Evolutionary conservation across 164 flowering plant species (phyloP), one percentile per base, ranked within the genome.

Genomic region (Vitis rotundifolia): DNA sequence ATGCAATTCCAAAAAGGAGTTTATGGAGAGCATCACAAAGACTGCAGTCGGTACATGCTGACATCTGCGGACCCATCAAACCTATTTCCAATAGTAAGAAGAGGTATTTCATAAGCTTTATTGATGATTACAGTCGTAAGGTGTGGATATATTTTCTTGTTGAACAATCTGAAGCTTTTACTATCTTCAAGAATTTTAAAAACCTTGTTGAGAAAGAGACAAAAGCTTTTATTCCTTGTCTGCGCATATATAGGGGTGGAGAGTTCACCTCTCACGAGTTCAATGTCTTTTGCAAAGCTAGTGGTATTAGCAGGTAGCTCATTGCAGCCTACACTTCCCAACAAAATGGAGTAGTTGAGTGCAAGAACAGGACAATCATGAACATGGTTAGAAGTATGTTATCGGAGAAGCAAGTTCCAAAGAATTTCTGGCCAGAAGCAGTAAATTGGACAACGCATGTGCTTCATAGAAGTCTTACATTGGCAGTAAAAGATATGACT

Each of bases 61-160:
- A 73, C 47, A 37, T 73, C 0, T 73, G 50, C 14, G 64, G 72
- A 0, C 69, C 64, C 4, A 68, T 73, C 11, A 68, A 53, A 49
- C 68, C 59, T 0, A 0, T 18, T 12, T 63, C 55, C 11, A 63
- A 13, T 9, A 29, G 44, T 19, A 51, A 16, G 44, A 70, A 18
- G 49, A 60, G 29, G 59, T 51, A 51, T 10, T 5, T 61, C 2
- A 5, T 63, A 5, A 2, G 14, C 13, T 63, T 63, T 48, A 63
- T 48, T 12, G 66, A 63, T 63, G 54, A 63, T n/a, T 63, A 11
- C 14, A 44, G 10, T 16, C 0, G 8, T 37, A 63, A 63, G 15
- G 11, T 7, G 9, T 31, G 54, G 12, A 11, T 47, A 8, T 19
- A n/a, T 48, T 15, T 47, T 44, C 11, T 14, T 2, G 7, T 0